A percentile compares a stretch with the other conserved stretches of the same genome.
These are phyloP conservation scores for Blastocystis hominis DNA, from an alignment of 352 stramenopile species.

Conservation along the genomic window DNA sequence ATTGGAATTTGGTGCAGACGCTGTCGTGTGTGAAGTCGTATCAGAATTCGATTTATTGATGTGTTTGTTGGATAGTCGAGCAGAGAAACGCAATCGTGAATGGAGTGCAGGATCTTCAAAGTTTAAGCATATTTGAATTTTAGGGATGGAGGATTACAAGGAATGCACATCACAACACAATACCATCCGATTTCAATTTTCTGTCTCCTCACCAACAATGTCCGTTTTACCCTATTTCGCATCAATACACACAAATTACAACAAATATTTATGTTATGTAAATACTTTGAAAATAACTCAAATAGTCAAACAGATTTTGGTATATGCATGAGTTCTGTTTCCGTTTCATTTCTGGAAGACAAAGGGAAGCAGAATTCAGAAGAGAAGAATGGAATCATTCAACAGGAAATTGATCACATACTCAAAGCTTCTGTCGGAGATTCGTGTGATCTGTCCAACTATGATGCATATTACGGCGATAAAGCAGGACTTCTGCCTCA, in stretches of 20 bases:
- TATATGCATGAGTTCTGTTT: background rate
- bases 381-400: background rate
- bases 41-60: background rate
- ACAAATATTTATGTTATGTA: too few relatives aligned
- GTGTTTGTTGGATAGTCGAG: conserved; percentile 7
- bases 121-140: too few relatives aligned
- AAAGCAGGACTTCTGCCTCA: background rate
- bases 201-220: too few relatives aligned
- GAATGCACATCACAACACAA: too few relatives aligned
- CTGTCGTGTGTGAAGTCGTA: conserved; percentile 11
- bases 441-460: background rate
- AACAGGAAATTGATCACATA: background rate
- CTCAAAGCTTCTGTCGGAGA: background rate
- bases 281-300: too few relatives aligned
- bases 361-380: background rate
- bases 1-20: conserved; percentile 1
- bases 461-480: background rate
- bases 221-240: too few relatives aligned
- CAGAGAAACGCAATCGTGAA: too few relatives aligned
- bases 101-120: too few relatives aligned
- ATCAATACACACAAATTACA: too few relatives aligned
- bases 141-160: too few relatives aligned
- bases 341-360: background rate
- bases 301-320: too few relatives aligned
- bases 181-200: too few relatives aligned